phyloP scores from a whole-genome alignment of 164 flowering plant species.

The Tetracentron sinense region DNA sequence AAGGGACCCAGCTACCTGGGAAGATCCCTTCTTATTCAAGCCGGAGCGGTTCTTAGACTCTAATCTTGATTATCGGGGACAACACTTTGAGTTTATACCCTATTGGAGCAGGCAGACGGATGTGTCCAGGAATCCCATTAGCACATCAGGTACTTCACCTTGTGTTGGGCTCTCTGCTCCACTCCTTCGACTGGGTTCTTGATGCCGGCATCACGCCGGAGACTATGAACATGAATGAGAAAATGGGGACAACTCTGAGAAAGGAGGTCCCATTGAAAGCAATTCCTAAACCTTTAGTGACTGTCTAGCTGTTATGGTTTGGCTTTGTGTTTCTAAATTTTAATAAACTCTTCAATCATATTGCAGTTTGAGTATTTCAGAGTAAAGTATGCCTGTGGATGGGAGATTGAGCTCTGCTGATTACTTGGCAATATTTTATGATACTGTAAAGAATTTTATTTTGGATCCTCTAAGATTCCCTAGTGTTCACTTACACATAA shows the following conservation, averaged over 20 bases:
- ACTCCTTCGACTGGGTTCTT: conserved; percentile 4
- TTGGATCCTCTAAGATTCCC: no score
- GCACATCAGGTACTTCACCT: conserved; percentile 11
- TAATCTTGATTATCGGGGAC: conserved; percentile 15
- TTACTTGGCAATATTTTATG: no score
- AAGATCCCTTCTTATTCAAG: conserved; percentile 8
- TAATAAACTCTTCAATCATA: no score
- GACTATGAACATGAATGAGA: conserved; percentile 3
- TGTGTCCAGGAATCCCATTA: conserved; percentile 15
- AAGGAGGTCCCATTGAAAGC: not conserved
- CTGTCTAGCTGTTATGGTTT: no score
- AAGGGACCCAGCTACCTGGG: conserved; percentile 4
- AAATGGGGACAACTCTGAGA: conserved; percentile 3
- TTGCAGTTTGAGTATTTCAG: no score
- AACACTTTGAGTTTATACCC: conserved; percentile 19
- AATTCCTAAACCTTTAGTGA: conserved; percentile 4
- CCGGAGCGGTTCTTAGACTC: conserved; percentile 22
- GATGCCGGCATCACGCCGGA: not conserved
- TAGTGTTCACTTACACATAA: no score
- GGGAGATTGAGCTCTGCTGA: no score
- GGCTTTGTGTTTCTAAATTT: no score
- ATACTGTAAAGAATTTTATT: no score
- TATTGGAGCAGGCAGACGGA: no score
- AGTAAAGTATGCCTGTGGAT: no score
- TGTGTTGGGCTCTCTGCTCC: not conserved